Conservation (phyloP, 2,329 filamentous ascomycete species). For the Microascus cirrosus region DNA sequence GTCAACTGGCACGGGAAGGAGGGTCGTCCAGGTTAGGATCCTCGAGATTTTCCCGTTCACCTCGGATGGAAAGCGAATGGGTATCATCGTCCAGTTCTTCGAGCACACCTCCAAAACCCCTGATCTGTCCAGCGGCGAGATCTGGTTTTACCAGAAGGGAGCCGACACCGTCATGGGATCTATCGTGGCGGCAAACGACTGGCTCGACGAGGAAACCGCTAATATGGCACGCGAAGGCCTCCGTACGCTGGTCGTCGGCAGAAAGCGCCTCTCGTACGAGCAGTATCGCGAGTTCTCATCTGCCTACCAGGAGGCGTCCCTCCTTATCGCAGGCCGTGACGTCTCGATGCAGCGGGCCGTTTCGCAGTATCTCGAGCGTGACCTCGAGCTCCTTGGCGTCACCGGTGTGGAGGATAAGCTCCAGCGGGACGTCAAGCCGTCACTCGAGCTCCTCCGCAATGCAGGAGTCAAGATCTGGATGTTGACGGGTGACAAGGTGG, state of each 20-base stretch:
- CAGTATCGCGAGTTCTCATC: constrained; percentile 73
- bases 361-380: constrained; percentile 69
- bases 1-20: constrained; percentile 59
- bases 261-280: constrained; percentile 67
- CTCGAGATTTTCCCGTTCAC: constrained; percentile 96
- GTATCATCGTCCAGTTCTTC: constrained; percentile 83
- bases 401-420: constrained; percentile 97
- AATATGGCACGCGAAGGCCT: constrained; percentile 98
- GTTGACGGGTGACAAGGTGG: constrained; percentile 97
- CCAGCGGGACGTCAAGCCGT: constrained; percentile 90
- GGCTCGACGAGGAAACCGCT: constrained; percentile 97
- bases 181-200: constrained; percentile 93
- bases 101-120: constrained; percentile 38
- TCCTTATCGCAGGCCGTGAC: constrained; percentile 73
- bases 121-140: constrained; percentile 55
- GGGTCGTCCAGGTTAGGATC: constrained; percentile 76
- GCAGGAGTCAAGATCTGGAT: constrained; percentile 99
- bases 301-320: constrained; percentile 66
- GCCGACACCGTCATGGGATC: constrained; percentile 97
- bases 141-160: constrained; percentile 98
- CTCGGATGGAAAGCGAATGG: constrained; percentile 96
- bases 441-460: constrained; percentile 86
- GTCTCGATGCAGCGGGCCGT: constrained; percentile 71
- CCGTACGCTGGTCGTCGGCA: constrained; percentile 87
- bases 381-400: constrained; percentile 89